phyloP scores from a whole-genome alignment of 2,329 filamentous ascomycete species.

The Tolypocladium album region DNA sequence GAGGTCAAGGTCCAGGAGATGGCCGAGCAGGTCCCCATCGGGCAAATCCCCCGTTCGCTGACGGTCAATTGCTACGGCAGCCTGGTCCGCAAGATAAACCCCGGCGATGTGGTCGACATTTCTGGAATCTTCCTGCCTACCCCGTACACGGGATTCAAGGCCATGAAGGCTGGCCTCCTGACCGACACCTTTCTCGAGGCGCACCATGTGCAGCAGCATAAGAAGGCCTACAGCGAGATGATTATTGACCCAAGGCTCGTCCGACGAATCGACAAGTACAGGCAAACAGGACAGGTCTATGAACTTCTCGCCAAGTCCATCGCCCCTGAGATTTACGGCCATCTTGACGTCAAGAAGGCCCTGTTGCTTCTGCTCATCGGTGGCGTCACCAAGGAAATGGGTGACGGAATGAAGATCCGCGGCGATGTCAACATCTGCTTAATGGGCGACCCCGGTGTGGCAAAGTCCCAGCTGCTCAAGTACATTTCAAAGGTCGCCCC shows the following conservation, averaged over 20 bases:
- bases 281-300: constrained; percentile 82
- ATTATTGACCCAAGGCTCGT: constrained; percentile 70
- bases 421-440: constrained; percentile 97
- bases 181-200: constrained; percentile 97
- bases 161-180: constrained; percentile 88
- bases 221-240: constrained; percentile 94
- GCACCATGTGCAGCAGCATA: constrained; percentile 88
- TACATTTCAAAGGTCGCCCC: constrained; percentile 98
- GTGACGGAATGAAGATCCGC: constrained; percentile 97
- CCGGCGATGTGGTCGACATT: constrained; percentile 88
- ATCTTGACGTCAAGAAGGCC: constrained; percentile 96
- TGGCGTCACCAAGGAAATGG: constrained; percentile 92
- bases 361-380: constrained; percentile 91
- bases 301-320: constrained; percentile 94
- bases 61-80: constrained; percentile 85
- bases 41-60: constrained; percentile 86
- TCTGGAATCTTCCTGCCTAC: constrained; percentile 94
- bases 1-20: constrained; percentile 98
- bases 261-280: constrained; percentile 74
- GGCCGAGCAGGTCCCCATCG: constrained; percentile 97
- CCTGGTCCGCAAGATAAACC: constrained; percentile 77
- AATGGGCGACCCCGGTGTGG: constrained; percentile 99
- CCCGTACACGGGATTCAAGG: constrained; percentile 97
- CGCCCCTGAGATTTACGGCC: constrained; percentile 92
- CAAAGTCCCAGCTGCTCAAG: constrained; percentile 95